Base-by-base conservation (phyloP, 352 stramenopile species). In the Phytopythium helicoides region DNA sequence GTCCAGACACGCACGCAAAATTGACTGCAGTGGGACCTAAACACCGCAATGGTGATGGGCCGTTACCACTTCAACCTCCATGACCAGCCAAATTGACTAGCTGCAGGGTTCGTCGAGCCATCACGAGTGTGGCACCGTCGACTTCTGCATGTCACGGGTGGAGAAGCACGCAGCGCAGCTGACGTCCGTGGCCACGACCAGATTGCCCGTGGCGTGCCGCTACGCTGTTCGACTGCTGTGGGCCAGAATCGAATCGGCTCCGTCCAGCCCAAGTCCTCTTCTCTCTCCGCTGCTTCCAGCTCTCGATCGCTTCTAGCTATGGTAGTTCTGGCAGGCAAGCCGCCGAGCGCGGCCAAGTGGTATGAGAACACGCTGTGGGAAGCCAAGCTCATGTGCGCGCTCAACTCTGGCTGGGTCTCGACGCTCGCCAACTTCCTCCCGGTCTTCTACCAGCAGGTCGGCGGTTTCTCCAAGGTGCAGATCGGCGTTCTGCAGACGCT, bases 331-430 rank as follows among this genome's bases (percentile, higher is more conserved):
- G 62, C 51, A 22, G 57, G 42, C 48, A 77, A 68, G 33, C 34
- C 54, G 7, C 18, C 41, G 3, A 19, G 52, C 34, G 25, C 33
- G 22, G 19, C 21, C 33, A 54, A 48, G 21, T 41, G 41, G 34
- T 31, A 54, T 19, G 49, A 54, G 42, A 48, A 56, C 40, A 59
- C 45, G 16, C 41, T 76, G 54, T 79, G 74, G 73, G 75, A 86
- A 47, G 71, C 81, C 50, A 94, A 94, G 62, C 66, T 73, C 64
- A 88, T 90, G 77, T 92, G 91, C 72, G 66, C 73, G 50, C 42
- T 90, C 41, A 83, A 66, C 64, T 81, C 71, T 21, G 70, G 73
- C 36, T 84, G 71, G 54, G 66, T 69, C 41, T 92, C 81, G 60
- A 74, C 81, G 36, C 69, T 88, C 48, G 55, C 81, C 42, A 92